Evolutionary conservation across 495 filamentous ascomycete species (phyloP).

Genomic region (Barbatosphaeria neglecta): DNA sequence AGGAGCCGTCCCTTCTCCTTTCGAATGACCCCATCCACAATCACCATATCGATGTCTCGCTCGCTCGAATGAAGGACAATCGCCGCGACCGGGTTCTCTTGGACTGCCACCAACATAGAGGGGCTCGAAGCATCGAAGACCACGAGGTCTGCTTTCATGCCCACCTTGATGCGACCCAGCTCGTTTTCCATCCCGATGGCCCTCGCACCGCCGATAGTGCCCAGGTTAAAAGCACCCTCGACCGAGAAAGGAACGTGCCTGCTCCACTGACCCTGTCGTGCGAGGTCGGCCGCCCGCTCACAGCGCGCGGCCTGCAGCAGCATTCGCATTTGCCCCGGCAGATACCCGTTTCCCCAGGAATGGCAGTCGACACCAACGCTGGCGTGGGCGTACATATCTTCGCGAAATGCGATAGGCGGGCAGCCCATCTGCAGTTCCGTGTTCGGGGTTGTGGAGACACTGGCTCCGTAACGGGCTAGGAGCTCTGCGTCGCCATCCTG

Average conservation of each 20-base stretch:
- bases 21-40: constrained; percentile 22
- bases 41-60: constrained; percentile 27
- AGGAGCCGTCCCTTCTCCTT: background rate
- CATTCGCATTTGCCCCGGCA: no score
- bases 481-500: constrained; percentile 13
- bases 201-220: no score
- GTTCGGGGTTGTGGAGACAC: constrained; percentile 27
- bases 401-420: no score
- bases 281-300: no score
- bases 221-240: no score
- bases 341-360: no score
- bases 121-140: constrained; percentile 30
- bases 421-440: constrained; percentile 32
- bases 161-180: constrained; percentile 24
- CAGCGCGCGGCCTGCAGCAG: no score
- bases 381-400: no score
- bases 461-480: constrained; percentile 10
- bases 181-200: constrained; percentile 7
- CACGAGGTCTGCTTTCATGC: constrained; percentile 28
- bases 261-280: no score
- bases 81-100: constrained; percentile 27
- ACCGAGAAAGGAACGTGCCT: no score
- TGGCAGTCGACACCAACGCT: no score
- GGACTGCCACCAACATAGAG: constrained; percentile 25
- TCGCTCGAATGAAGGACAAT: constrained; percentile 30